These are phyloP conservation scores for Kurtzmaniella quercitrusa DNA, from an alignment of 1,139 yeast genomes.

Conservation along the genomic window DNA sequence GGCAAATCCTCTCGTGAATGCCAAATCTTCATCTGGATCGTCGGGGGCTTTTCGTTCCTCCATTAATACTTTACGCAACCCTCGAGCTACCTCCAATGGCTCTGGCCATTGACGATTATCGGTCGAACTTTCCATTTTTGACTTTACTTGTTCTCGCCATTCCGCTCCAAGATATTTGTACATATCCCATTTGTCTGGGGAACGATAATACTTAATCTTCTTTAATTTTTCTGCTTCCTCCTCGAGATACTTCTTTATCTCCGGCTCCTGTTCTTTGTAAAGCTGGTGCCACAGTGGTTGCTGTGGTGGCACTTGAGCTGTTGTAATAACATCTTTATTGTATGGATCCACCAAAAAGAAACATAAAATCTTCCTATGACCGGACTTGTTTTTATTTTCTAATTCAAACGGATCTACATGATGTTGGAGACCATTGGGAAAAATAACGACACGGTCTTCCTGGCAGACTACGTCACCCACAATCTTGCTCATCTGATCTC, in stretches of 20 bases:
- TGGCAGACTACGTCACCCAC: conserved; percentile 24
- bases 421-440: conserved; percentile 41
- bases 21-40: conserved; percentile 11
- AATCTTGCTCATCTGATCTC: conserved; percentile 17
- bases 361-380: conserved; percentile 39
- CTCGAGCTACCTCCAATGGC: conserved; percentile 7
- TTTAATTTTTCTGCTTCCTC: conserved; percentile 6
- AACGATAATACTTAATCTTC: background rate
- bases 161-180: background rate
- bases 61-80: conserved; percentile 26
- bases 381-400: conserved; percentile 29
- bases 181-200: background rate
- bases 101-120: conserved; percentile 13
- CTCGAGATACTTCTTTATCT: conserved; percentile 6
- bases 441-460: conserved; percentile 29
- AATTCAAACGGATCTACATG: conserved; percentile 37
- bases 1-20: conserved; percentile 19
- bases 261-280: conserved; percentile 4
- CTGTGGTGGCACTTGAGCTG: conserved; percentile 34
- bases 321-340: conserved; percentile 24
- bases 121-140: background rate
- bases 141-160: background rate
- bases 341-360: conserved; percentile 39
- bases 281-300: conserved; percentile 5
- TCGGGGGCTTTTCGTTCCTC: conserved; percentile 22